These are phyloP conservation scores for Yamadazyma oceani DNA, from an alignment of 1,139 yeast genomes.

Conservation along the genomic window DNA sequence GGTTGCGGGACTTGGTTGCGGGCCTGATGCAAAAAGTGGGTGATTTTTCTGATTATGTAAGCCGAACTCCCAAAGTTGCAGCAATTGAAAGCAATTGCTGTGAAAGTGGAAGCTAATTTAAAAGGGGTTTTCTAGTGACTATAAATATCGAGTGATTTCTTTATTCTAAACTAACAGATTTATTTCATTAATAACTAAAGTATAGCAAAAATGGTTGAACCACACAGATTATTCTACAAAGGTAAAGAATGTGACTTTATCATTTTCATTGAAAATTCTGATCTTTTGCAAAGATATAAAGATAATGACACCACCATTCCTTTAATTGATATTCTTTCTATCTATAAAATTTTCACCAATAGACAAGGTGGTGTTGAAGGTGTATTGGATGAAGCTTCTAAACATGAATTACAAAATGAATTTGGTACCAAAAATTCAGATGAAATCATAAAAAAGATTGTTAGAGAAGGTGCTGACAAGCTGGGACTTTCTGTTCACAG, in stretches of 20 bases:
- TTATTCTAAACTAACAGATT: too few species aligned
- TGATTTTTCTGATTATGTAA: too few species aligned
- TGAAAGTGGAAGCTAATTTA: slow-evolving; percentile 37
- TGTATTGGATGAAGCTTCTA: slow-evolving; percentile 70
- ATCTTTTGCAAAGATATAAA: slow-evolving; percentile 47
- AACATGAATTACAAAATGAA: slow-evolving; percentile 59
- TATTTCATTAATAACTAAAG: too few species aligned
- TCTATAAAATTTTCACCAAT: slow-evolving; percentile 61
- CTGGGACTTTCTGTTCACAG: slow-evolving; percentile 22
- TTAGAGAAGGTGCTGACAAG: slow-evolving; percentile 55
- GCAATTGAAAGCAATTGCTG: slow-evolving; percentile 19
- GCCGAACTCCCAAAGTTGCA: not conserved
- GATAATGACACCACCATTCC: slow-evolving; percentile 57
- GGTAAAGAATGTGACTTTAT: slow-evolving; percentile 65
- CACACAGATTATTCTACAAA: slow-evolving; percentile 60
- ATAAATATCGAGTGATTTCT: slow-evolving; percentile 62
- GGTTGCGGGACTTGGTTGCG: too few species aligned
- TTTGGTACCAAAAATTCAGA: slow-evolving; percentile 57
- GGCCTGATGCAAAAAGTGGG: too few species aligned
- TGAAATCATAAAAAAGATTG: slow-evolving; percentile 52
- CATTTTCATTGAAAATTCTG: slow-evolving; percentile 59
- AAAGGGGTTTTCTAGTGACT: too few species aligned
- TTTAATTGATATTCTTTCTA: slow-evolving; percentile 62
- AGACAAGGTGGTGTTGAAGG: slow-evolving; percentile 73
- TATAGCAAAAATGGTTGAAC: slow-evolving; percentile 28